Base-by-base conservation (phyloP, 768 basidiomycete species). In the Cubamyces sp. region DNA sequence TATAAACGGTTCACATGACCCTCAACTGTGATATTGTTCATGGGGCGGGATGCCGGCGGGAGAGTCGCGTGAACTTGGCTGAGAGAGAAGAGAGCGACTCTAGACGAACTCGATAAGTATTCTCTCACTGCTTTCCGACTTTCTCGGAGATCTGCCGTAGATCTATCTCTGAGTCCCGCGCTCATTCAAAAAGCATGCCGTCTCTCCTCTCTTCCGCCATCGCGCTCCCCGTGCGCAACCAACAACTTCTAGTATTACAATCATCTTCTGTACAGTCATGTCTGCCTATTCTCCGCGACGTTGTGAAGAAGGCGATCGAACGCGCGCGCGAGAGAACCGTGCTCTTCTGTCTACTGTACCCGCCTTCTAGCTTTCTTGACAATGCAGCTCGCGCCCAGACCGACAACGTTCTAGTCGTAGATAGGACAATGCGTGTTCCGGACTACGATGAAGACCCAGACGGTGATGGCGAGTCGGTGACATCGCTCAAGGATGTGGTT, bases 301-400 rank as follows among this genome's bases (percentile, higher is more conserved):
- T 70, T 1, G 48, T 71, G 0, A 11, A 37, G 39, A 21, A 55
- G 28, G 39, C 66, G 21, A 56, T 42, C 15, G 42, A 57, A 16
- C 65, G 55, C 73, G 60, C 63, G 52, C 68, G 61, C 62, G 66
- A 64, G 46, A 64, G 67, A 15, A 64, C 77, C 28, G 61, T 88
- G 26, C 70, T 90, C 49, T 84, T 90, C 61, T 86, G 81, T 69
- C 74, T 87, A 53, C 79, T 89, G 49, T 77, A 82, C 51, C 81
- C 87, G 68, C 81, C 83, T 3, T 75, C 82, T 19, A 73, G 78
- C 39, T 71, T 82, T 67, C 72, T 84, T 16, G 70, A 28, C 26
- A n/a, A 76, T 16, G 18, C 57, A 68, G 68, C 60, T 57, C 57
- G 34, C 45, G 62, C 55, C 25, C 60, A 52, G 15, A 21, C 51